Evolutionary conservation across 2,329 filamentous ascomycete species (phyloP).

Genomic region (Cadophora gregata): DNA sequence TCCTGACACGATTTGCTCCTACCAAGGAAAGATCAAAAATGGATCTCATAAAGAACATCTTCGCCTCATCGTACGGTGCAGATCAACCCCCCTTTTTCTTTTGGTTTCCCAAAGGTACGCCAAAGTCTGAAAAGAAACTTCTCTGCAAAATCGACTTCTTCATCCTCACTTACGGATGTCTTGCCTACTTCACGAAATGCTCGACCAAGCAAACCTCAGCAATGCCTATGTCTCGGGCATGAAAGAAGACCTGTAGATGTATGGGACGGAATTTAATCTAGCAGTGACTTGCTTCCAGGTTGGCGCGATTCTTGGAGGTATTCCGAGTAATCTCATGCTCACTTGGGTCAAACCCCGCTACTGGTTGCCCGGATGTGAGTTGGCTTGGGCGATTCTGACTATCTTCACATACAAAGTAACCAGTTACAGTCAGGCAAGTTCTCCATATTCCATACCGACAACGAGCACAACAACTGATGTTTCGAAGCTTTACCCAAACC

Average conservation of each 20-base stretch:
- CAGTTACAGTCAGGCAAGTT: conserved; percentile 17
- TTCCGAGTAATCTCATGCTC: conserved; percentile 28
- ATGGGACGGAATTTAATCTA: conserved; percentile 60
- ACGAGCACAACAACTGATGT: neutral
- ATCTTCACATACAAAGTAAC: conserved; percentile 18
- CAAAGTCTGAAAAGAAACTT: neutral
- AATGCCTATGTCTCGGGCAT: conserved; percentile 42
- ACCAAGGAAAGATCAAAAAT: neutral
- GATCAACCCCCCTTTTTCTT: neutral
- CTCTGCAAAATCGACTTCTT: conserved; percentile 32
- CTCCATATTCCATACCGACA: too few relatives aligned
- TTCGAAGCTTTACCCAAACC: conserved; percentile 42
- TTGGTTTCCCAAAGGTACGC: neutral
- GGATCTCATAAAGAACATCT: neutral
- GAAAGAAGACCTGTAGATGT: conserved; percentile 52
- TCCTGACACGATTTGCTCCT: neutral
- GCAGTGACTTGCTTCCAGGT: conserved; percentile 58
- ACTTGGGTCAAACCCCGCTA: conserved; percentile 35
- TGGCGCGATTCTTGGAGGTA: conserved; percentile 27
- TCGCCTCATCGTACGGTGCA: neutral
- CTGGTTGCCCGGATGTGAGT: conserved; percentile 24
- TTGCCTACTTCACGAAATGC: conserved; percentile 52
- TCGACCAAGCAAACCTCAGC: conserved; percentile 45
- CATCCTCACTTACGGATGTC: conserved; percentile 39
- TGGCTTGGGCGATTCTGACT: conserved; percentile 24